These are phyloP conservation scores for Paulownia fortunei DNA, from an alignment of 257 asterid genomes.

Conservation along the genomic window DNA sequence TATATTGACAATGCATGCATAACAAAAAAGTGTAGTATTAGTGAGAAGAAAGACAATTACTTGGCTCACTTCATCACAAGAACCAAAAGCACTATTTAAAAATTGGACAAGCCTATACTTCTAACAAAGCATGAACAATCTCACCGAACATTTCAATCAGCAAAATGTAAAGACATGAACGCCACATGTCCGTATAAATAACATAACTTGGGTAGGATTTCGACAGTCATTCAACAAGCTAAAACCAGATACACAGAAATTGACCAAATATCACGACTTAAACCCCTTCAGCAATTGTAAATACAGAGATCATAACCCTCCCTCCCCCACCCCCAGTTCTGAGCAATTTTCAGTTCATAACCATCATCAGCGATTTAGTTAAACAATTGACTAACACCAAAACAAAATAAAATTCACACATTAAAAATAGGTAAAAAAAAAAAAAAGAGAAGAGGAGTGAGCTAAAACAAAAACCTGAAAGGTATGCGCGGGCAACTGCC, in stretches of 20 bases:
- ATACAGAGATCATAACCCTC: not conserved
- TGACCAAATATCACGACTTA: not conserved
- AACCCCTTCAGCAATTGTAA: slow-evolving; percentile 5
- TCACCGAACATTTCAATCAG: not conserved
- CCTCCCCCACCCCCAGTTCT: not conserved
- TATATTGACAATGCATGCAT: not conserved
- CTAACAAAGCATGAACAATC: not conserved
- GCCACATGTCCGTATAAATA: not conserved
- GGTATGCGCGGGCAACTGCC: slow-evolving; percentile 98
- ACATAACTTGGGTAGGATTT: not conserved
- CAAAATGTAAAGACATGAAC: not conserved
- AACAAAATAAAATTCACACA: not conserved
- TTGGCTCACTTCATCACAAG: not conserved
- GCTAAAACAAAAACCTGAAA: slow-evolving; percentile 70
- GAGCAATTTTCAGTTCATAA: slow-evolving; percentile 1
- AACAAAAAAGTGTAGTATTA: not conserved
- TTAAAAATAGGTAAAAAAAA: not conserved
- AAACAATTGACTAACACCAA: not conserved
- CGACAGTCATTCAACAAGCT: not conserved
- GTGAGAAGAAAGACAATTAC: not conserved
- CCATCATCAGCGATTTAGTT: slow-evolving; percentile 25
- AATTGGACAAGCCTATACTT: not conserved
- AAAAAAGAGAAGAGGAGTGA: slow-evolving; percentile 2
- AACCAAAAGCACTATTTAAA: not conserved
- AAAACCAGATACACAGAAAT: not conserved